These are phyloP conservation scores for Cochlearia excelsa DNA, from an alignment of 345 rosid species.

Conservation along the genomic window DNA sequence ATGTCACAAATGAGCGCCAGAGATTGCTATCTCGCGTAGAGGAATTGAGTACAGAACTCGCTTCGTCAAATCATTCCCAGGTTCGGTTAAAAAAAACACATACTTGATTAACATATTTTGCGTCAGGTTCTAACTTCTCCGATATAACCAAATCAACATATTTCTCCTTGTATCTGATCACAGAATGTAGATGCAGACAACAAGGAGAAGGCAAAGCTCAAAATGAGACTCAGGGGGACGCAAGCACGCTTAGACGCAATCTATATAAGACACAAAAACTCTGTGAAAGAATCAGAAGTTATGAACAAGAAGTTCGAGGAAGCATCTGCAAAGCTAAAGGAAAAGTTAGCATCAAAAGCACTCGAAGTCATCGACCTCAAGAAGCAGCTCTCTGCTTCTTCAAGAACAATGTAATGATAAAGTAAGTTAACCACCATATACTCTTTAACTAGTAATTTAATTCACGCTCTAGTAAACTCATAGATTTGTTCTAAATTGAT, in stretches of 20 bases:
- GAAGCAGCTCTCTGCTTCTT: slow-evolving; percentile 54
- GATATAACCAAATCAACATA: not conserved
- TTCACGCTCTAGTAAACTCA: slow-evolving; percentile 14
- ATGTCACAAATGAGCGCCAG: slow-evolving; percentile 47
- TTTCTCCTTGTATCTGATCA: slow-evolving; percentile 15
- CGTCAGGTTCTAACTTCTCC: not conserved
- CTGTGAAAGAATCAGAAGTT: slow-evolving; percentile 44
- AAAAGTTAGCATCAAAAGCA: slow-evolving; percentile 50
- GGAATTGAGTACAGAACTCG: slow-evolving; percentile 32
- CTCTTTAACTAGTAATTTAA: slow-evolving; percentile 6
- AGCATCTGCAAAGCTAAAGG: slow-evolving; percentile 65
- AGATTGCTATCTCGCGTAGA: slow-evolving; percentile 35
- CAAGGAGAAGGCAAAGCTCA: slow-evolving; percentile 64
- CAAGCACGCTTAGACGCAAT: slow-evolving; percentile 69
- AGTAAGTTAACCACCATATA: slow-evolving; percentile 9
- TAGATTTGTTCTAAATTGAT: slow-evolving; percentile 1
- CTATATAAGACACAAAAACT: slow-evolving; percentile 46
- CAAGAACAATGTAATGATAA: slow-evolving; percentile 11
- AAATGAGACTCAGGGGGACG: slow-evolving; percentile 74
- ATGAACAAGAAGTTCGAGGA: slow-evolving; percentile 64
- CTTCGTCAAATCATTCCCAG: slow-evolving; percentile 40
- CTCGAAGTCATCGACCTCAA: slow-evolving; percentile 61
- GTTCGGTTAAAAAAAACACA: slow-evolving; percentile 31
- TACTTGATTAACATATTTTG: slow-evolving; percentile 7
- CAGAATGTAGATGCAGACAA: slow-evolving; percentile 45